Evolutionary conservation across 176 grass and related monocot genomes (phyloP).

Genomic region (Rhynchospora pubera): DNA sequence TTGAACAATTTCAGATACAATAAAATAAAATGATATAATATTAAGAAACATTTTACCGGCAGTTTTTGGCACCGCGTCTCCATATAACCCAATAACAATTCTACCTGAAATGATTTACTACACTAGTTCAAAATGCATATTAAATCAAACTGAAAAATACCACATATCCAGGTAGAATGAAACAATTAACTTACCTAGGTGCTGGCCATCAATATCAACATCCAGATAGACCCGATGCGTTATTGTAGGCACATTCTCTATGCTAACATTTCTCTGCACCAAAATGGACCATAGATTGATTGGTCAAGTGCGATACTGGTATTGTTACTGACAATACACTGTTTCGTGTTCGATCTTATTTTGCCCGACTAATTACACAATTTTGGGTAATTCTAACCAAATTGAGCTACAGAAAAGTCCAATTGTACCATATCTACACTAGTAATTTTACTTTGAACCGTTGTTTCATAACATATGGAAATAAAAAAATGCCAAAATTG

Average conservation of each 20-base stretch:
- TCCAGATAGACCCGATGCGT: conserved; percentile 88
- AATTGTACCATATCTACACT: background rate
- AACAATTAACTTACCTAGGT: conserved; percentile 46
- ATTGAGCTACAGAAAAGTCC: background rate
- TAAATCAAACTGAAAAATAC: background rate
- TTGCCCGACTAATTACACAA: background rate
- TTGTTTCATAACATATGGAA: background rate
- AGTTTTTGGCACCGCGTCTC: conserved; percentile 78
- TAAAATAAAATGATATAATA: background rate
- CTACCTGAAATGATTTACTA: conserved; percentile 46
- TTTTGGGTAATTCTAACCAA: background rate
- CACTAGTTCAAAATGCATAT: background rate
- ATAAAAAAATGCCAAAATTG: background rate
- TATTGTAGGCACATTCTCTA: conserved; percentile 51
- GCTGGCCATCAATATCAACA: conserved; percentile 79
- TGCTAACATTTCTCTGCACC: conserved; percentile 38
- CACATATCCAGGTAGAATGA: background rate
- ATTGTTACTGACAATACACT: background rate
- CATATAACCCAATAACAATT: conserved; percentile 90
- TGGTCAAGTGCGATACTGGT: too few species aligned
- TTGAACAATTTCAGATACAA: background rate
- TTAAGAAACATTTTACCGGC: conserved; percentile 46
- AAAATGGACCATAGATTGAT: background rate
- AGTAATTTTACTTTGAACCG: background rate
- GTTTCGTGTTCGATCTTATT: background rate